Evolutionary conservation across 495 filamentous ascomycete genomes (phyloP).

Genomic region (Xylaria venustula): DNA sequence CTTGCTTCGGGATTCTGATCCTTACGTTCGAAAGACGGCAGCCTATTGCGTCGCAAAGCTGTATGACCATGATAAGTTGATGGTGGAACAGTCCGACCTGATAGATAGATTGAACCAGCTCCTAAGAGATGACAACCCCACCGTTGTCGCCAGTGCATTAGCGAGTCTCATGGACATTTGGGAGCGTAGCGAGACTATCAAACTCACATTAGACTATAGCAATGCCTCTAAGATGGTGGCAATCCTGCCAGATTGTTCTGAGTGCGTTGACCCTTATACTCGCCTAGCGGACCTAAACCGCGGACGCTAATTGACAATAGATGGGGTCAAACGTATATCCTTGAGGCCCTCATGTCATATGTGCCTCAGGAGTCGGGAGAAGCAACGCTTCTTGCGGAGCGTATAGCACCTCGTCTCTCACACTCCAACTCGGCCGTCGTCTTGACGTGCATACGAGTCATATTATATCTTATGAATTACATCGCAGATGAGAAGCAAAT

Average conservation of each 20-base stretch:
- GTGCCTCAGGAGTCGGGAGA: conserved; percentile 89
- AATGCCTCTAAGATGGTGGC: conserved; percentile 98
- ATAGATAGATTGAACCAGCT: conserved; percentile 91
- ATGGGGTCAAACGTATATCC: conserved; percentile 99
- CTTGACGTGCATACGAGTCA: conserved; percentile 90
- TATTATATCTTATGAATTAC: conserved; percentile 99
- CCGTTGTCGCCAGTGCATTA: conserved; percentile 91
- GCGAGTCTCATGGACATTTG: conserved; percentile 96
- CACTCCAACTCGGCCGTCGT: conserved; percentile 97
- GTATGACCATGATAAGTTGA: conserved; percentile 89
- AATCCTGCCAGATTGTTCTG: conserved; percentile 93
- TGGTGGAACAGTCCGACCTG: conserved; percentile 86
- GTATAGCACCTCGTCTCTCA: conserved; percentile 88
- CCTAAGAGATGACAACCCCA: conserved; percentile 93
- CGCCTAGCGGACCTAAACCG: neutral
- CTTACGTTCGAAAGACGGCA: conserved; percentile 97
- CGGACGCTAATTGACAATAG: conserved; percentile 44
- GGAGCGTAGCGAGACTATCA: conserved; percentile 96
- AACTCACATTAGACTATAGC: conserved; percentile 94
- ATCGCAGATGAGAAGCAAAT: conserved; percentile 92
- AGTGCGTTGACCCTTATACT: conserved; percentile 59
- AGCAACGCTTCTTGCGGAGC: conserved; percentile 85
- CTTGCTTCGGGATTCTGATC: conserved; percentile 83
- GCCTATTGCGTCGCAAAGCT: conserved; percentile 96
- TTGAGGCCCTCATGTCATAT: conserved; percentile 97